Conservation (phyloP, 2,329 filamentous ascomycete species). For the Paraphaeosphaeria sporulosa region DNA sequence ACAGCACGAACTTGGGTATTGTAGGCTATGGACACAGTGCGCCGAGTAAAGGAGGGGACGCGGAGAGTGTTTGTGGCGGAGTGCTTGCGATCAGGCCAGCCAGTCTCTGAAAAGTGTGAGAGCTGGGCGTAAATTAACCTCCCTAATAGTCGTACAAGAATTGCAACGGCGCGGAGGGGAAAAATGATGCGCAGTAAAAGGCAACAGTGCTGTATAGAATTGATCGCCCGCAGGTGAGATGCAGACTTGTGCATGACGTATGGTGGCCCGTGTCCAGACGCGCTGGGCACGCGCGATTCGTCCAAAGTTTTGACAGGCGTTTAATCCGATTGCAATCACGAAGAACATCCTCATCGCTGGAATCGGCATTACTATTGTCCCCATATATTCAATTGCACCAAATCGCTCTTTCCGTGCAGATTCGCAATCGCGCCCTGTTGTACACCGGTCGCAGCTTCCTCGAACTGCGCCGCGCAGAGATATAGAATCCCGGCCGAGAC, state of each 20-base stretch:
- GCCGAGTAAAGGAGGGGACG: conserved; percentile 12
- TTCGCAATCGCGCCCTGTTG: neutral
- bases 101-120: neutral
- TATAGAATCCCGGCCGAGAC: conserved; percentile 9
- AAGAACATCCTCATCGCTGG: neutral
- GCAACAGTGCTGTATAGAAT: conserved; percentile 23
- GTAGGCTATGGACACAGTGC: conserved; percentile 33
- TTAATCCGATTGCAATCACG: conserved; percentile 15
- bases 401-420: neutral
- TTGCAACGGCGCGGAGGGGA: conserved; percentile 29
- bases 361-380: neutral
- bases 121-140: conserved; percentile 14
- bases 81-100: conserved; percentile 22
- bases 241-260: conserved; percentile 49
- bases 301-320: conserved; percentile 22
- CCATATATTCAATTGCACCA: neutral
- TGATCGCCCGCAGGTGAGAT: conserved; percentile 46
- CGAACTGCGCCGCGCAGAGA: conserved; percentile 15
- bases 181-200: conserved; percentile 32
- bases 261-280: conserved; percentile 26
- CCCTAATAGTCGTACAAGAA: conserved; percentile 22
- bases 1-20: conserved; percentile 32
- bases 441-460: conserved; percentile 2
- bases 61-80: conserved; percentile 24
- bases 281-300: conserved; percentile 35